Conservation (phyloP, 495 filamentous ascomycete genomes). For the Elasticomyces elasticus region DNA sequence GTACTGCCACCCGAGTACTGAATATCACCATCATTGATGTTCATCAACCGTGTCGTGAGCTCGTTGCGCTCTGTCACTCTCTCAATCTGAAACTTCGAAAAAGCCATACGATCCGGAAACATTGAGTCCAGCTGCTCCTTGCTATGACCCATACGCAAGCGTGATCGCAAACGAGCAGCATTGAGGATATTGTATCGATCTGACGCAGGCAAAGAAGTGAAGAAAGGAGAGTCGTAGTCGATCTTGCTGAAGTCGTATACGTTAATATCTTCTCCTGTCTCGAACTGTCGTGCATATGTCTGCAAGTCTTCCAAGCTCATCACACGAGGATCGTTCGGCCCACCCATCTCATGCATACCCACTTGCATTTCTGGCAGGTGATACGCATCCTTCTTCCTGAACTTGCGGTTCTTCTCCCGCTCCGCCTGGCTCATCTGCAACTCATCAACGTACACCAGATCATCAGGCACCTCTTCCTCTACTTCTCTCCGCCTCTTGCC, state of each 20-base stretch:
- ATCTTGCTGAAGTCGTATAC: constrained; percentile 99
- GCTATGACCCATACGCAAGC: constrained; percentile 86
- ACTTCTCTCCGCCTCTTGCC: constrained; percentile 23
- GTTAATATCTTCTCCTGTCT: constrained; percentile 89
- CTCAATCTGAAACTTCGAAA: constrained; percentile 92
- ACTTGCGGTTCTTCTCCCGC: constrained; percentile 60
- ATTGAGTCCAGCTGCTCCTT: constrained; percentile 91
- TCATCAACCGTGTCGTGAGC: constrained; percentile 91
- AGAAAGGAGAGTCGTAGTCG: constrained; percentile 90
- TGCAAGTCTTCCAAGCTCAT: constrained; percentile 91
- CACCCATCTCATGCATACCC: constrained; percentile 72
- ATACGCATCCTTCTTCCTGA: constrained; percentile 86
- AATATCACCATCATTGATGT: constrained; percentile 76
- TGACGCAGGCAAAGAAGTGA: constrained; percentile 73
- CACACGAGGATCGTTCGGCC: constrained; percentile 80
- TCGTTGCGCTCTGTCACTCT: constrained; percentile 84
- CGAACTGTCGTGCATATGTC: constrained; percentile 83
- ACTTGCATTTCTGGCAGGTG: constrained; percentile 78
- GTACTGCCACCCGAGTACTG: constrained; percentile 51
- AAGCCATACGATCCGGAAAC: constrained; percentile 98
- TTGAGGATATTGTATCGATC: constrained; percentile 97
- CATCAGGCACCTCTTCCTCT: constrained; percentile 46
- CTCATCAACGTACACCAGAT: constrained; percentile 83
- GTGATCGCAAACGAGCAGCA: constrained; percentile 73
- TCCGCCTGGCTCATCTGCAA: constrained; percentile 69